Base-by-base conservation (phyloP, 1,284 basidiomycete species). In the Puccinia coronata region DNA sequence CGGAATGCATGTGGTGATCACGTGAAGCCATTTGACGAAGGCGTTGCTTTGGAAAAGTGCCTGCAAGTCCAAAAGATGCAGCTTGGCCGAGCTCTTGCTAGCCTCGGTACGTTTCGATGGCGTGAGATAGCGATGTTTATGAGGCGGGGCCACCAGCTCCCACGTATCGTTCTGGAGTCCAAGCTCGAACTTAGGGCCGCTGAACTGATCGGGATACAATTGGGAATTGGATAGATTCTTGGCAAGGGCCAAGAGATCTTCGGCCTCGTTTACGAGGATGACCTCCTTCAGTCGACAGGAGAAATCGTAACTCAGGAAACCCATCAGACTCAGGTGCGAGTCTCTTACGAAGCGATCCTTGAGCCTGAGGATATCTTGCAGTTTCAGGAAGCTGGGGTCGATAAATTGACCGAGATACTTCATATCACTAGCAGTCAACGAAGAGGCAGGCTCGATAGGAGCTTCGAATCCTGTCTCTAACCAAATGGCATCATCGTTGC, bases 11-110 rank as follows among this genome's bases (percentile, higher is more conserved):
- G 90, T 89, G 63, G 92, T 92, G 65, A 98, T 91, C 82, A 91
- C 89, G n/a, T 91, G 89, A 53, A 98, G 88, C 92, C 96, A 96
- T 41, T 93, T 90, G 70, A 95, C 90, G 89, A 98, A 98, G 23
- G 94, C 92, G n/a, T 89, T 85, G 41, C 92, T 93, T 0, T 92
- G 89, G 87, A 98, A 92, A 34, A 97, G 88, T 83, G 90, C 89
- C 80, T 84, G 83, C 47, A 87, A 91, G 71, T 95, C 87, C 25
- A 87, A 88, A 72, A 91, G 89, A 82, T 94, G 85, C 75, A 91
- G 90, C 20, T 86, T 85, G 14, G 85, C 53, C 63, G 69, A 72
- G 53, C 51, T 20, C 18, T 41, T 82, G 61, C 49, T 79, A 47
- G 28, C 82, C 81, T 23, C 82, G 43, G 18, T 31, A 36, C 23